Evolutionary conservation across 805 yeast species (phyloP).

Genomic region (Lipomyces spencermartinsiae): DNA sequence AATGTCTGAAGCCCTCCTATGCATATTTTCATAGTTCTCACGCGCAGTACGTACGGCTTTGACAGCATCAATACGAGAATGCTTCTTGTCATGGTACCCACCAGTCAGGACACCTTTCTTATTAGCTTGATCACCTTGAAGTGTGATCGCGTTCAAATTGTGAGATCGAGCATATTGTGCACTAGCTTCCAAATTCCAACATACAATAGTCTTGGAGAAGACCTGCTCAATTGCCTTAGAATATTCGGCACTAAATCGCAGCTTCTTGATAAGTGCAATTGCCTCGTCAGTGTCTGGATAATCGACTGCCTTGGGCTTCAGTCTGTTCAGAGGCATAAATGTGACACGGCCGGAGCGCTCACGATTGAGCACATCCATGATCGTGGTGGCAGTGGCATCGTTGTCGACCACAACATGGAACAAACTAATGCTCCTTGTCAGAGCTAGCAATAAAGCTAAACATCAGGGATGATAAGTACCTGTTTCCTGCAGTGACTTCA

Average conservation of each 20-base stretch:
- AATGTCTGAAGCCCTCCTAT: slow-evolving; percentile 51
- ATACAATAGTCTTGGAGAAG: slow-evolving; percentile 81
- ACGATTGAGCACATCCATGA: slow-evolving; percentile 77
- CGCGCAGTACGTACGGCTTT: slow-evolving; percentile 61
- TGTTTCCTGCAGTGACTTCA: slow-evolving; percentile 85
- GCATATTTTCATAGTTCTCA: slow-evolving; percentile 53
- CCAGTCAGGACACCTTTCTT: slow-evolving; percentile 85
- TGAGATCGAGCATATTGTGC: slow-evolving; percentile 65
- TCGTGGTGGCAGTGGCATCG: slow-evolving; percentile 77
- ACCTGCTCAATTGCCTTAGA: slow-evolving; percentile 76
- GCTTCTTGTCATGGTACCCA: slow-evolving; percentile 76
- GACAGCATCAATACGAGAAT: slow-evolving; percentile 73
- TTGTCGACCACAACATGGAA: slow-evolving; percentile 90
- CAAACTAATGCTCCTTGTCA: slow-evolving; percentile 51
- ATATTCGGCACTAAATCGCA: slow-evolving; percentile 64
- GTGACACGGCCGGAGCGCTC: slow-evolving; percentile 84
- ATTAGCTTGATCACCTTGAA: slow-evolving; percentile 91
- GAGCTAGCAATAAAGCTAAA: background rate
- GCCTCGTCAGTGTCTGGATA: slow-evolving; percentile 72
- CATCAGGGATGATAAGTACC: background rate
- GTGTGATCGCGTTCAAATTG: slow-evolving; percentile 77
- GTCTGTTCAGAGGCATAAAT: slow-evolving; percentile 84
- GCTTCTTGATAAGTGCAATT: slow-evolving; percentile 78
- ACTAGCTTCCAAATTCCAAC: slow-evolving; percentile 71
- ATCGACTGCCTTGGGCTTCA: slow-evolving; percentile 51